Conservation (phyloP, 768 basidiomycete species). For the Naganishia kalamii region DNA sequence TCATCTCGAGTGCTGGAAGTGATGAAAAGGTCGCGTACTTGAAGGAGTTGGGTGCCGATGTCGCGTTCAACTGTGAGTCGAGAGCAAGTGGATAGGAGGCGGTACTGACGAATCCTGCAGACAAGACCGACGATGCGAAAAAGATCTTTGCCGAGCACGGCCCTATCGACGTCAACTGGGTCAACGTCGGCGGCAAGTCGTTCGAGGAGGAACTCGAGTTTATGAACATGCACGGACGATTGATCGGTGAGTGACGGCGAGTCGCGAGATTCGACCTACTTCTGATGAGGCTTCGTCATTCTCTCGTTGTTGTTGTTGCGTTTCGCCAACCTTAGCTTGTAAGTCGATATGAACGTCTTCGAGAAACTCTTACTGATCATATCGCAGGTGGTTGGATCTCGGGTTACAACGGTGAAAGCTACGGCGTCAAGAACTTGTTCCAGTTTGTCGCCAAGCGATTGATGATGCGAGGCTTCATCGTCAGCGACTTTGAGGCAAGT, state of each 20-base stretch:
- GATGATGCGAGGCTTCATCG: constrained; percentile 30
- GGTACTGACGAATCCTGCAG: constrained; percentile 1
- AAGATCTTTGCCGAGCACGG: constrained; percentile 58
- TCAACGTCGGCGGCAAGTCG: constrained; percentile 40
- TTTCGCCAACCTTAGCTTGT: constrained; percentile 13
- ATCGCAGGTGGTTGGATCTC: constrained; percentile 25
- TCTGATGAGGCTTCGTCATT: neutral
- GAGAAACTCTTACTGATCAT: neutral
- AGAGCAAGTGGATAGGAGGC: neutral
- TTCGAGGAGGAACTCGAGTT: constrained; percentile 35
- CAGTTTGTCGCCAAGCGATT: constrained; percentile 32
- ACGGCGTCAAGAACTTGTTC: constrained; percentile 31
- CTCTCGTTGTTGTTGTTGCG: neutral
- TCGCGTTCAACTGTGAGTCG: constrained; percentile 30
- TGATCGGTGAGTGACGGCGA: constrained; percentile 22
- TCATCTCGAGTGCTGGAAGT: constrained; percentile 65
- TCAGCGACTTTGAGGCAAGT: constrained; percentile 15
- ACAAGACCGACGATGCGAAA: constrained; percentile 54
- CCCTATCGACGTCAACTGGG: constrained; percentile 54
- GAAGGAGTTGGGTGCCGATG: constrained; percentile 28
- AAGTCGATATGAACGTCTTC: neutral
- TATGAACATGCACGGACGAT: constrained; percentile 31
- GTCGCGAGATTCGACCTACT: neutral
- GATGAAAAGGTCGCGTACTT: constrained; percentile 60
- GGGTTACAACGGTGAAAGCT: constrained; percentile 29